Evolutionary conservation across 306 rosid genomes (phyloP), one percentile per base, ranked within the genome.

Genomic region (Acacia crassicarpa): DNA sequence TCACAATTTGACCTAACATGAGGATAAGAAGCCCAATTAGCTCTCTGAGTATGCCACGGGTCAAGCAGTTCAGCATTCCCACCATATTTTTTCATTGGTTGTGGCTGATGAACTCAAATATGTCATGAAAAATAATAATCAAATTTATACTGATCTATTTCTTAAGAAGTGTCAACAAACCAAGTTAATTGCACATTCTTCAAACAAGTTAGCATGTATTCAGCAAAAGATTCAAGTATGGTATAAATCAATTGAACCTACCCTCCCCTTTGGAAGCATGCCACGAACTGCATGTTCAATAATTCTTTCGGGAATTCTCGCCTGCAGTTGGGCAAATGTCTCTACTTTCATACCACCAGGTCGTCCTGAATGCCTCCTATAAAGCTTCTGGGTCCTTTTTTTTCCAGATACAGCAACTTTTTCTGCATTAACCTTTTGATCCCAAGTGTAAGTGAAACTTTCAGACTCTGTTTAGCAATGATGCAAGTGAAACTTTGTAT

Each of bases 261-360:
- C 99, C 97, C 99, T 92, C 76, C 97, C 98, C 82, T 96, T 96
- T 5, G 99, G 99, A 87, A 96, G 99, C 99, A 96, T 96, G 49
- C 99, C 99, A 14, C 97, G 97, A 85, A 96, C 99, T 80, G 99
- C 99, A 78, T 96, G 99, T 78, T 96, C 98, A 33, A 93, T 74
- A 84, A 96, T 93, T 85, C 99, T 90, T 84, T 96, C 99, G 6
- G 99, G 99, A 82, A 96, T 91, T 83, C 99, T 89, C 73, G 91
- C 90, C 85, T 96, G 99, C 76, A 96, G 88, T 82, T 96, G 98
- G 75, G 90, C 89, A 90, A 96, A 96, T 20, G 99, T 96, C 83
- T 96, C 99, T 44, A 90, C 91, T 35, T 43, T 96, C 99, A 96
- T 93, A 63, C 99, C 99, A 91, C 99, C 99, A 2, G 99, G 99